phyloP scores from a whole-genome alignment of 2,329 filamentous ascomycete genomes.

The Diaporthe longicolla region DNA sequence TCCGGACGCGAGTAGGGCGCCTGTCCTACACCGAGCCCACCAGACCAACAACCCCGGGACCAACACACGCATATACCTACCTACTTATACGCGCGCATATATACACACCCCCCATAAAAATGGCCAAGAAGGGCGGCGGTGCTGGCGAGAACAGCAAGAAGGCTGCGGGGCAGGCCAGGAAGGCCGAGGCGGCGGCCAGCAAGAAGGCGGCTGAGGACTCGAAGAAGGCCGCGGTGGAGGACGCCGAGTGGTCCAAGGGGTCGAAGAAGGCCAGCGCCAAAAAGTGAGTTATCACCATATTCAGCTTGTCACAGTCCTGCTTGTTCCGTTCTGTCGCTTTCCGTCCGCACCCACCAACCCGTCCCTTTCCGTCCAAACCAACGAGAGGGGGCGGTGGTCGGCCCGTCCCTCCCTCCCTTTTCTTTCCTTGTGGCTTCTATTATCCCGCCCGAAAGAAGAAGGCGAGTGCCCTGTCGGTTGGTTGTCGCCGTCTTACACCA shows the following conservation, averaged over 20 bases:
- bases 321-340: not conserved
- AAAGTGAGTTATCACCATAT: constrained; percentile 74
- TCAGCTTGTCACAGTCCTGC: not conserved
- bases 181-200: constrained; percentile 86
- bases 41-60: not conserved
- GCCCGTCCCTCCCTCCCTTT: constrained; percentile 24
- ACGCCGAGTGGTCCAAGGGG: constrained; percentile 86
- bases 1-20: constrained; percentile 4
- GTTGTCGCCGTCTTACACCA: not conserved
- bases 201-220: constrained; percentile 82
- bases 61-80: constrained; percentile 2
- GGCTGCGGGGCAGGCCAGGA: constrained; percentile 88
- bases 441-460: no score
- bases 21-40: constrained; percentile 1
- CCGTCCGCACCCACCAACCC: not conserved
- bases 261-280: constrained; percentile 83
- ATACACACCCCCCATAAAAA: constrained; percentile 50
- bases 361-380: constrained; percentile 17
- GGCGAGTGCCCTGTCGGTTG: not conserved
- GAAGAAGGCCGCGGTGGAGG: constrained; percentile 77
- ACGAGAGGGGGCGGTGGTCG: not conserved
- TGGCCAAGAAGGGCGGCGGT: constrained; percentile 80
- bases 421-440: not conserved
- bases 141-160: constrained; percentile 90
- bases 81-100: no score